Percentiles rank a stretch among this genome's conserved stretches.
phyloP scores from a whole-genome alignment of 2,329 filamentous ascomycete genomes.

The Phaeophleospora eucalypticola region DNA sequence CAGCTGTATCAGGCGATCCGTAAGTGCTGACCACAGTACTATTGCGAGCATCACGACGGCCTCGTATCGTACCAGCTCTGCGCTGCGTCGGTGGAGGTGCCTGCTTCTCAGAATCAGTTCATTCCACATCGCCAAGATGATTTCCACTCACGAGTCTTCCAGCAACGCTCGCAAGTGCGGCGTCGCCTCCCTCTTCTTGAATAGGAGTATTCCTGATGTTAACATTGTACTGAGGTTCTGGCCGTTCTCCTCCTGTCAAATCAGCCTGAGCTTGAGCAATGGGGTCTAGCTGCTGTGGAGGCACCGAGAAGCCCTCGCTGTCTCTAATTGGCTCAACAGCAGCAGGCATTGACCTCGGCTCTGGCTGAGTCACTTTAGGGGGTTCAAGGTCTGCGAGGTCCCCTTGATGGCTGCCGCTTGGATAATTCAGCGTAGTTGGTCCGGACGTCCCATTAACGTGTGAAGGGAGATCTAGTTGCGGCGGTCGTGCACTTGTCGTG shows the following conservation, averaged over 20 bases:
- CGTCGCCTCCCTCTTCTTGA: constrained; percentile 65
- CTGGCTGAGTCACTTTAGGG: constrained; percentile 24
- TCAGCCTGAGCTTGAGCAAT: constrained; percentile 70
- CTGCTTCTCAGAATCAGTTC: constrained; percentile 36
- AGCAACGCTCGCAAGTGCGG: constrained; percentile 70
- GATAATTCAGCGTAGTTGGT: constrained; percentile 15
- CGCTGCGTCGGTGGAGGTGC: constrained; percentile 50
- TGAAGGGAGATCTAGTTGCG: constrained; percentile 15
- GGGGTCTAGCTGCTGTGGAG: constrained; percentile 54
- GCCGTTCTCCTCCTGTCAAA: constrained; percentile 53
- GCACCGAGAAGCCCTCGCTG: constrained; percentile 72
- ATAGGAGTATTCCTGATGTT: constrained; percentile 76
- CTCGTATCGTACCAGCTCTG: constrained; percentile 69
- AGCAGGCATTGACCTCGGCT: constrained; percentile 7
- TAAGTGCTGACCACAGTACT: constrained; percentile 61
- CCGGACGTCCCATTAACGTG: constrained; percentile 24
- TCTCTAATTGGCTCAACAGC: constrained; percentile 54
- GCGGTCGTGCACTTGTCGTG: constrained; percentile 9
- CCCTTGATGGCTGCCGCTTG: constrained; percentile 31
- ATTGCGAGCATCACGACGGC: constrained; percentile 85
- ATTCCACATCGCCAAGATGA: not conserved
- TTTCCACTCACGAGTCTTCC: constrained; percentile 58
- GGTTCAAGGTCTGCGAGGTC: constrained; percentile 34
- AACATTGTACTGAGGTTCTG: constrained; percentile 66
- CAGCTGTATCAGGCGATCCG: constrained; percentile 11